Evolutionary conservation across 75 land plant genomes (phyloP), one percentile per base, ranked within the genome.

Genomic region (Adiantum capillusveneris): DNA sequence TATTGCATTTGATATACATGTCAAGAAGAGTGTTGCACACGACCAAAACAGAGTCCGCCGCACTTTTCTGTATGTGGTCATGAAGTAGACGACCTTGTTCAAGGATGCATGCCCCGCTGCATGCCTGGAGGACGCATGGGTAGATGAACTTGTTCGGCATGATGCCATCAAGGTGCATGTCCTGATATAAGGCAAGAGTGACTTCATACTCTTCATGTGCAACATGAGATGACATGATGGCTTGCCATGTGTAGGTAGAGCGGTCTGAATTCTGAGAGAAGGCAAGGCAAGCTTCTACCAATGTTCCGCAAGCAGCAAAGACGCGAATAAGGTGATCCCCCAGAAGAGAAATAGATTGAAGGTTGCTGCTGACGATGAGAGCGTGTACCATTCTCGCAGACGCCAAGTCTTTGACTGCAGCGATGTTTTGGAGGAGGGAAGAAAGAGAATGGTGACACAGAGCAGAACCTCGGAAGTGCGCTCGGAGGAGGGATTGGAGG

Each of bases 1-100:
- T 84, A 1, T 78, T 71, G 52, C 87, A 84, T 54, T 81, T 84
- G 29, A 71, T 72, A 66, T 87, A 87, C 79, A 87, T 48, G 60
- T 78, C 78, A 30, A 87, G 59, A 50, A 87, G 63, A 50, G 75
- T 50, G 43, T 84, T 81, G 36, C 31, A 34, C 9, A 87, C 62
- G 20, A 80, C 52, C 53, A 64, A 36, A 37, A 59, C 59, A 6
- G 69, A 67, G 44, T 67, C 62, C 20, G 18, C 36, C 6, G 84
- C 84, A 58, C 69, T 79, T 58, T 74, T 76, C 19, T 70, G 34
- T 60, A 80, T 56, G 11, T 72, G 50, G 6, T 58, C 75, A 59
- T 87, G 92, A 46, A 85, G 42, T 19, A 73, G 79, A 51, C 28
- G 62, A 0, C 78, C 92, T 18, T 75, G 70, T 17, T 28, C 41